Percentiles rank a stretch among this genome's conserved stretches.
phyloP scores from a whole-genome alignment of 176 grass and related monocot genomes.

The Aechmea fasciata region DNA sequence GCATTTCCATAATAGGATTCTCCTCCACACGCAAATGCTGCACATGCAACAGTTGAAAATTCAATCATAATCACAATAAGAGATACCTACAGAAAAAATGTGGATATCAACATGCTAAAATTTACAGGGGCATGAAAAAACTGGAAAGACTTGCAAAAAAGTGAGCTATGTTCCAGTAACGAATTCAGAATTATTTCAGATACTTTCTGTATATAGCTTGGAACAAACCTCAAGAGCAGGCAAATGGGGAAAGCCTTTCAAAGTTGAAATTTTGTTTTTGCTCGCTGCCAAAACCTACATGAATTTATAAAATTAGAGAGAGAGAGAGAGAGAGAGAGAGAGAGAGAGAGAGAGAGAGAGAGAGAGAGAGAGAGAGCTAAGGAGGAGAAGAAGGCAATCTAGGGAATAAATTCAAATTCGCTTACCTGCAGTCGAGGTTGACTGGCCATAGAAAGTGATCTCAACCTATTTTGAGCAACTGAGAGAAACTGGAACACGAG shows the following conservation, averaged over 20 bases:
- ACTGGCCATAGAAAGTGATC: constrained; percentile 66
- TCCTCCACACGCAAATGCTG: constrained; percentile 94
- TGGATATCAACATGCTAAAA: no score
- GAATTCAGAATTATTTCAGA: background rate
- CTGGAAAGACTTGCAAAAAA: background rate
- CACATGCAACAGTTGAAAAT: constrained; percentile 20
- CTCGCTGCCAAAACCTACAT: constrained; percentile 73
- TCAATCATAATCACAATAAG: constrained; percentile 12
- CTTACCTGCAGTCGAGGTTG: constrained; percentile 88
- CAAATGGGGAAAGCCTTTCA: constrained; percentile 88
- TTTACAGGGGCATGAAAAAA: background rate
- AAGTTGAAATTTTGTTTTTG: constrained; percentile 94
- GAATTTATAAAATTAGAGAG: background rate
- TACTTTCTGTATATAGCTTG: background rate
- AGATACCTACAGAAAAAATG: no score
- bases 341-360: background rate
- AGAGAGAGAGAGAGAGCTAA: background rate
- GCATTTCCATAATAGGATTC: constrained; percentile 76
- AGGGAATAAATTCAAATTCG: constrained; percentile 15
- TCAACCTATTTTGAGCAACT: constrained; percentile 89
- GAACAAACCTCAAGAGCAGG: constrained; percentile 68
- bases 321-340: background rate
- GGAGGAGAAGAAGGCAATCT: background rate
- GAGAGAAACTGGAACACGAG: constrained; percentile 79
- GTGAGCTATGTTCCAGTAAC: no score